Conservation (phyloP, 306 rosid genomes). For the Vigna trinervia region DNA sequence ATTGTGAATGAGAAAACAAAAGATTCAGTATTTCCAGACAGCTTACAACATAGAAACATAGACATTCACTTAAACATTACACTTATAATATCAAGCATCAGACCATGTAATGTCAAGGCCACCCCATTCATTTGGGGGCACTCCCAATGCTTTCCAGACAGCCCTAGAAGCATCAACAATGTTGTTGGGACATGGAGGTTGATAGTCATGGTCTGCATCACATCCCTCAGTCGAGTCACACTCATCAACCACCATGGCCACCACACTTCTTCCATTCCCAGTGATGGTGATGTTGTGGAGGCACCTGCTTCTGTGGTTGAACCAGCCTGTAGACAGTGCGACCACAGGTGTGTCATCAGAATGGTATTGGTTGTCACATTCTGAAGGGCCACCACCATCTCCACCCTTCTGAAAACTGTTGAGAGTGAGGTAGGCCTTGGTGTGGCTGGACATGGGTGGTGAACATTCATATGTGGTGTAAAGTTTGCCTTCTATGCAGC, state of each 20-base stretch:
- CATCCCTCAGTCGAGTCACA: constrained; percentile 64
- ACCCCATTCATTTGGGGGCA: constrained; percentile 34
- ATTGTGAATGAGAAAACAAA: too few relatives aligned
- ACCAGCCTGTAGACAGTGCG: constrained; percentile 63
- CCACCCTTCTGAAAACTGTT: constrained; percentile 56
- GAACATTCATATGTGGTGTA: constrained; percentile 55
- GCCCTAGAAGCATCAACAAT: constrained; percentile 56
- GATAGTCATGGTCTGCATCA: constrained; percentile 52
- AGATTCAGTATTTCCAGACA: too few relatives aligned
- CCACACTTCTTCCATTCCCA: constrained; percentile 53
- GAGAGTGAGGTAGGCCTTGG: constrained; percentile 52
- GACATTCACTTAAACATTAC: background rate
- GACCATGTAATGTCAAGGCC: constrained; percentile 43
- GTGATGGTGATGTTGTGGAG: constrained; percentile 48
- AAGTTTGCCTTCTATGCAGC: constrained; percentile 48
- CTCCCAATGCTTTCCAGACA: constrained; percentile 50
- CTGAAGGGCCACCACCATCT: constrained; percentile 58
- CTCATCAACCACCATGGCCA: constrained; percentile 60
- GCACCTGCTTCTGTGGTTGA: constrained; percentile 47
- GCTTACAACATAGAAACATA: background rate
- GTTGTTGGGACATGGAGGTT: constrained; percentile 57
- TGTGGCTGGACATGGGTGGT: constrained; percentile 35
- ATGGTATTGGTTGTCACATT: constrained; percentile 55
- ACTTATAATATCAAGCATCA: constrained; percentile 18
- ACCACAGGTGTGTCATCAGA: constrained; percentile 37